A percentile compares a stretch with the other conserved stretches of the same genome.
Evolutionary conservation across 805 yeast genomes (phyloP).

Genomic region (Starmera pachycereana): DNA sequence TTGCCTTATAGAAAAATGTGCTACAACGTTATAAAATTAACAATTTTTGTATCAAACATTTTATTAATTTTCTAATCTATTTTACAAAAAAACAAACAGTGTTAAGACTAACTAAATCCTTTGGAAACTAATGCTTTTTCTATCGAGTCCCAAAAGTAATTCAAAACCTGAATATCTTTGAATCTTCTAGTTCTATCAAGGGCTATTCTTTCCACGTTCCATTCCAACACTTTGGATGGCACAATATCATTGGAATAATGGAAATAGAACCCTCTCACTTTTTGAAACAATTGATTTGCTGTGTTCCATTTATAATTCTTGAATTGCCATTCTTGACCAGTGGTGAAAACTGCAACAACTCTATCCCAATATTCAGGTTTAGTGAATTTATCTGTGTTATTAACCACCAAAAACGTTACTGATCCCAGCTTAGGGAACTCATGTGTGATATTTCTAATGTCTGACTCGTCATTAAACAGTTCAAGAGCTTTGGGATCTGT

Average conservation of each 20-base stretch:
- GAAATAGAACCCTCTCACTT: conserved; percentile 73
- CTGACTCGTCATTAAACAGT: conserved; percentile 20
- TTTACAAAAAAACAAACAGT: neutral
- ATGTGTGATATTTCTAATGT: conserved; percentile 43
- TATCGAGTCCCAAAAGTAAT: conserved; percentile 73
- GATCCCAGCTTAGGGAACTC: conserved; percentile 47
- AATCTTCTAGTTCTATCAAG: conserved; percentile 79
- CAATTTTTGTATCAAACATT: too few relatives aligned
- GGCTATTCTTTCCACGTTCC: conserved; percentile 79
- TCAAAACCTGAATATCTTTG: conserved; percentile 80
- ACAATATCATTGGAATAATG: conserved; percentile 69
- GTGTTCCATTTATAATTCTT: conserved; percentile 73
- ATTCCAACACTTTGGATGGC: conserved; percentile 65
- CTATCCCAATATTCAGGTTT: conserved; percentile 98
- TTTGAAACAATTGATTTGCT: conserved; percentile 74
- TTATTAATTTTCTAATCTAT: neutral
- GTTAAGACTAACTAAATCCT: conserved; percentile 30
- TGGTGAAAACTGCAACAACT: conserved; percentile 89
- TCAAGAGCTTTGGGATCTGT: conserved; percentile 23
- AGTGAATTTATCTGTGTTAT: conserved; percentile 74
- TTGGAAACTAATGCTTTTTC: conserved; percentile 62
- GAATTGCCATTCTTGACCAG: conserved; percentile 98
- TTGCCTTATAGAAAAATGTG: neutral
- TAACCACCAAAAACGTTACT: conserved; percentile 69
- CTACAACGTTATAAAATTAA: neutral